phyloP scores from a whole-genome alignment of 1,284 basidiomycete species.

The Fomitiporia mediterranea region DNA sequence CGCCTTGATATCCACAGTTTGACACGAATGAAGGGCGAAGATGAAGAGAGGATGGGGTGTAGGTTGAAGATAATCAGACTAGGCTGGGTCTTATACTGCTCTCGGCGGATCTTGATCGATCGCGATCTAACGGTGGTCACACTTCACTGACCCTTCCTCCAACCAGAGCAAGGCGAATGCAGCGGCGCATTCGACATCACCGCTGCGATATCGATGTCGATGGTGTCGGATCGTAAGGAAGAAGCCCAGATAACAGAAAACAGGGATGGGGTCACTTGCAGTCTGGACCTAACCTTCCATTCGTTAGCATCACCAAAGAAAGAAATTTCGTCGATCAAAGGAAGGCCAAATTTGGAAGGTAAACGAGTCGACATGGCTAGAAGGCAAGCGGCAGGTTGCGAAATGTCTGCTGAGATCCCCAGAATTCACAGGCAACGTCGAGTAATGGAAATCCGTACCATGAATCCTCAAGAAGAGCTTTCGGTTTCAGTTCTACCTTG shows the following conservation, averaged over 20 bases:
- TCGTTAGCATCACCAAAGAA: neutral
- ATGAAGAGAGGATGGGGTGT: conserved; percentile 7
- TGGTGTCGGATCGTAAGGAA: conserved; percentile 10
- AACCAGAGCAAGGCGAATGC: conserved; percentile 12
- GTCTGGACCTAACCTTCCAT: neutral
- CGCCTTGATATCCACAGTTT: neutral
- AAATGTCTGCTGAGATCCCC: too few relatives aligned
- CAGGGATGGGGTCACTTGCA: conserved; percentile 3
- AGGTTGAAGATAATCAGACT: conserved; percentile 17
- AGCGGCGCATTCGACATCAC: neutral
- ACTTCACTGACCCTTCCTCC: conserved; percentile 4
- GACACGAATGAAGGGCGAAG: neutral
- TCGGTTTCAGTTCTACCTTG: neutral
- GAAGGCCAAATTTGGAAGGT: neutral
- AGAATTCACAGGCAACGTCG: too few relatives aligned
- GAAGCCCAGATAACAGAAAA: conserved; percentile 4
- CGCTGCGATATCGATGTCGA: conserved; percentile 17
- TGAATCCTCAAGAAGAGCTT: neutral
- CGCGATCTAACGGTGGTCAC: conserved; percentile 15
- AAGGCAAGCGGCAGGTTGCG: too few relatives aligned
- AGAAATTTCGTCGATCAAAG: neutral
- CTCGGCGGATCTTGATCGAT: conserved; percentile 70
- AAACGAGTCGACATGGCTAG: neutral
- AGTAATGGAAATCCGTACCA: neutral
- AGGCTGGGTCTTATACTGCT: conserved; percentile 34